Evolutionary conservation across 805 yeast genomes (phyloP).

Genomic region (Metschnikowia santaceciliae): DNA sequence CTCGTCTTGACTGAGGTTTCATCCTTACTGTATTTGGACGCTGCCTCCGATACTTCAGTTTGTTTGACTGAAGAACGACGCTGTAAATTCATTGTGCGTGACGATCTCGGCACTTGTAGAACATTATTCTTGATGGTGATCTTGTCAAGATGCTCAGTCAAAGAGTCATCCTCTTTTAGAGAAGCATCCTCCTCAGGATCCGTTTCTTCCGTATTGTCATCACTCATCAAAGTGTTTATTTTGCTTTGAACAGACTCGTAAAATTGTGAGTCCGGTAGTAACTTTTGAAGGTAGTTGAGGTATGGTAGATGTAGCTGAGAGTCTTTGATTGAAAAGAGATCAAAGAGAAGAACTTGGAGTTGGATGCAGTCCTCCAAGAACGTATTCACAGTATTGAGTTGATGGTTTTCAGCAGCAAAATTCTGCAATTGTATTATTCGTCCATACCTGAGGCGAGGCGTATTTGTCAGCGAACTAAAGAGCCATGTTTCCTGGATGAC

Average conservation of each 20-base stretch:
- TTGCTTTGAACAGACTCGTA: constrained; percentile 31
- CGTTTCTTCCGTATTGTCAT: constrained; percentile 4
- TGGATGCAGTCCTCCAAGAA: constrained; percentile 23
- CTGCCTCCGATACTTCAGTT: background rate
- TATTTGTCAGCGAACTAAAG: constrained; percentile 1
- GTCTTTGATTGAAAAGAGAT: constrained; percentile 12
- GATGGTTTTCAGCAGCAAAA: constrained; percentile 14
- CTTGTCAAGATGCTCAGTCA: constrained; percentile 8
- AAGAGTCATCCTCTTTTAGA: background rate
- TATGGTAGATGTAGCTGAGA: constrained; percentile 17
- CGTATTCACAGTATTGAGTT: constrained; percentile 19
- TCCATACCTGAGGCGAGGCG: background rate
- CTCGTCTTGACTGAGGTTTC: background rate
- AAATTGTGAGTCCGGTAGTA: constrained; percentile 23
- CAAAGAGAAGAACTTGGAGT: constrained; percentile 15
- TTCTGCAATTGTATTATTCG: background rate
- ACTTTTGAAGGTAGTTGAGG: constrained; percentile 15
- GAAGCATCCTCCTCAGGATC: background rate
- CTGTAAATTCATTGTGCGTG: constrained; percentile 15
- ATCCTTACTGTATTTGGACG: background rate
- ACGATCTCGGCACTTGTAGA: constrained; percentile 16
- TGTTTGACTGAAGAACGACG: constrained; percentile 7
- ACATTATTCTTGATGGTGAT: constrained; percentile 13
- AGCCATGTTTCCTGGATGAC: constrained; percentile 23
- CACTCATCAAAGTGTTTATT: constrained; percentile 25